These are phyloP conservation scores for Onygenales sp. DNA, from an alignment of 2,329 filamentous ascomycete species.

Conservation along the genomic window DNA sequence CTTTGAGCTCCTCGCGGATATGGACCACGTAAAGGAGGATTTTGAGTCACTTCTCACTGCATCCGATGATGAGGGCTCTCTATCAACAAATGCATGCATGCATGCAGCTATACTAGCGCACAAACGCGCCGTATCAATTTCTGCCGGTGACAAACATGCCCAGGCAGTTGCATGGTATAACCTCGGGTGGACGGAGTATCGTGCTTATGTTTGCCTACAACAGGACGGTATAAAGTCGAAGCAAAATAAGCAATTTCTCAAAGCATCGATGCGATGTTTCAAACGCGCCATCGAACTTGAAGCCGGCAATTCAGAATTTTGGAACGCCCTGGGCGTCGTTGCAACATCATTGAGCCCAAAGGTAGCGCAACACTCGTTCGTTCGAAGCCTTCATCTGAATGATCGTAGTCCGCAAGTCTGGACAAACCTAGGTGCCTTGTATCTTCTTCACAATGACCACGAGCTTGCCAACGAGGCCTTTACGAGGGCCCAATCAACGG, in stretches of 20 bases:
- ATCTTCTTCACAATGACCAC: conserved; percentile 71
- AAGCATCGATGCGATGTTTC: conserved; percentile 78
- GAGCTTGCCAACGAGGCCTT: conserved; percentile 86
- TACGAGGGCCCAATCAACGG: conserved; percentile 81
- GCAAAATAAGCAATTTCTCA: conserved; percentile 54
- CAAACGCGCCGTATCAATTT: conserved; percentile 72
- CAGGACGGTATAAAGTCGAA: conserved; percentile 44
- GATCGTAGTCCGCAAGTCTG: conserved; percentile 76
- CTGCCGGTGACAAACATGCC: conserved; percentile 66
- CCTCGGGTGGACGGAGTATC: conserved; percentile 85
- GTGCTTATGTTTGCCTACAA: conserved; percentile 59
- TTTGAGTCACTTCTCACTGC: conserved; percentile 25
- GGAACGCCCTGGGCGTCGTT: conserved; percentile 89
- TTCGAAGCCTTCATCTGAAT: conserved; percentile 84
- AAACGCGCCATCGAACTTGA: conserved; percentile 94
- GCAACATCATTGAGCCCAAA: conserved; percentile 77
- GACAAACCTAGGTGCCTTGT: conserved; percentile 84
- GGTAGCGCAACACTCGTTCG: conserved; percentile 87
- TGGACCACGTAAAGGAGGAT: conserved; percentile 54
- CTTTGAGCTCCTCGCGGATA: conserved; percentile 55
- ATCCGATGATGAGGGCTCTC: conserved; percentile 19
- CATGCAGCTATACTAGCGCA: conserved; percentile 72
- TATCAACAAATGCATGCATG: conserved; percentile 45
- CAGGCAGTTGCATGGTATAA: conserved; percentile 98
- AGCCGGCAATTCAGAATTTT: conserved; percentile 88